Percentiles rank a stretch among this genome's conserved stretches.
These are phyloP conservation scores for Drechmeria coniospora DNA, from an alignment of 2,329 filamentous ascomycete species.

Conservation along the genomic window DNA sequence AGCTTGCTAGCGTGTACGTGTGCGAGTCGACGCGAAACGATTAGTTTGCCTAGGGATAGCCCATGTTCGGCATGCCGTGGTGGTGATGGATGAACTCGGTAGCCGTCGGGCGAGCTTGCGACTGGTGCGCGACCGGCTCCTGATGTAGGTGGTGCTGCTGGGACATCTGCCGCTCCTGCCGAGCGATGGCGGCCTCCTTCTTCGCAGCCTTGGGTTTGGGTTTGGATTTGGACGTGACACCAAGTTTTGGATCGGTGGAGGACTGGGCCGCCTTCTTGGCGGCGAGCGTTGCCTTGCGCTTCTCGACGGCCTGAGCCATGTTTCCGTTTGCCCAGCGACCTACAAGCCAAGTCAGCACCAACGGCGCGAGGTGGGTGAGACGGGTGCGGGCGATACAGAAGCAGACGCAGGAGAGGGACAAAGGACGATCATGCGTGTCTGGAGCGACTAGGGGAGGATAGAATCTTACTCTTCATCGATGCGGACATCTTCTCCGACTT, in stretches of 20 bases:
- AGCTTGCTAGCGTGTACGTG: not conserved
- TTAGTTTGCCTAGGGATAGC: slow-evolving; percentile 11
- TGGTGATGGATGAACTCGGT: slow-evolving; percentile 12
- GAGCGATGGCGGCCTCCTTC: slow-evolving; percentile 13
- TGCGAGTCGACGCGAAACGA: not conserved
- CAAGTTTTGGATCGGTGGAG: slow-evolving; percentile 20
- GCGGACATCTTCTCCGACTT: slow-evolving; percentile 53
- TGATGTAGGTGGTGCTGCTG: slow-evolving; percentile 1
- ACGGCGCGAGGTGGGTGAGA: not conserved
- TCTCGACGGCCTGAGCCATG: slow-evolving; percentile 44
- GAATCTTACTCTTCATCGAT: slow-evolving; percentile 44
- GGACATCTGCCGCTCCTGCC: slow-evolving; percentile 7
- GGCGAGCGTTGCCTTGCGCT: slow-evolving; percentile 43
- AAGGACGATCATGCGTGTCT: too few species aligned
- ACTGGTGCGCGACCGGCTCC: too few species aligned
- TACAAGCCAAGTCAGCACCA: slow-evolving; percentile 15
- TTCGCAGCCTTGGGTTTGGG: slow-evolving; percentile 20
- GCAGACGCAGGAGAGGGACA: too few species aligned
- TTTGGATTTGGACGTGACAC: slow-evolving; percentile 21
- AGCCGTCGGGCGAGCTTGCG: not conserved
- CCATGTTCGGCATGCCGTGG: slow-evolving; percentile 13
- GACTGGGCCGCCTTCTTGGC: slow-evolving; percentile 39
- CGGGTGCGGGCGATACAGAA: too few species aligned
- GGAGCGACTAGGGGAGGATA: too few species aligned
- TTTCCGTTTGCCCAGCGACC: slow-evolving; percentile 45